Evolutionary conservation across 208 protist genomes (phyloP).

Genomic region (Tetramitus jugosus): DNA sequence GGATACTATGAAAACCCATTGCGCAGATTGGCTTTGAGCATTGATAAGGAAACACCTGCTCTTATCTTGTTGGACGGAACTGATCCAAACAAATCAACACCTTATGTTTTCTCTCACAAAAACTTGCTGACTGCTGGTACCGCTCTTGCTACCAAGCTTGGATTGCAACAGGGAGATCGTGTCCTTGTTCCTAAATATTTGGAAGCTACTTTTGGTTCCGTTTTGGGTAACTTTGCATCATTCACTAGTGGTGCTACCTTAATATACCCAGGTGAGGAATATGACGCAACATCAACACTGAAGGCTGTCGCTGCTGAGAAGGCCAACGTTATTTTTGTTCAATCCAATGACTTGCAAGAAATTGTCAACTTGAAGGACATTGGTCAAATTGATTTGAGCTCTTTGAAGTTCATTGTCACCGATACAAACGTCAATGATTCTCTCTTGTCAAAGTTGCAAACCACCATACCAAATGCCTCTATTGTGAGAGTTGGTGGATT

Average conservation of each 20-base stretch:
- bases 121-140: neutral
- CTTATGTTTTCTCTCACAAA: neutral
- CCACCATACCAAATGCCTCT: neutral
- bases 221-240: neutral
- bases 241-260: neutral
- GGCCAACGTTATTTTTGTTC: neutral
- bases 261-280: conserved; percentile 15
- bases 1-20: conserved; percentile 17
- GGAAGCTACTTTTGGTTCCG: neutral
- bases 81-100: neutral
- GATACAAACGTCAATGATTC: neutral
- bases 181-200: neutral
- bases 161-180: neutral
- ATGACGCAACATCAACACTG: neutral
- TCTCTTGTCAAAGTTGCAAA: neutral
- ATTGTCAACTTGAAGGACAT: neutral
- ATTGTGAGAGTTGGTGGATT: neutral
- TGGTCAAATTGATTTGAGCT: neutral
- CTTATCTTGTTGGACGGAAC: neutral
- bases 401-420: neutral
- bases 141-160: neutral
- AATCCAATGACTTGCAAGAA: neutral
- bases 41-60: neutral
- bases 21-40: neutral
- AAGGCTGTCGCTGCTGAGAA: neutral